Conservation (phyloP, 805 yeast species). For the Ogataea thermomethanolica region DNA sequence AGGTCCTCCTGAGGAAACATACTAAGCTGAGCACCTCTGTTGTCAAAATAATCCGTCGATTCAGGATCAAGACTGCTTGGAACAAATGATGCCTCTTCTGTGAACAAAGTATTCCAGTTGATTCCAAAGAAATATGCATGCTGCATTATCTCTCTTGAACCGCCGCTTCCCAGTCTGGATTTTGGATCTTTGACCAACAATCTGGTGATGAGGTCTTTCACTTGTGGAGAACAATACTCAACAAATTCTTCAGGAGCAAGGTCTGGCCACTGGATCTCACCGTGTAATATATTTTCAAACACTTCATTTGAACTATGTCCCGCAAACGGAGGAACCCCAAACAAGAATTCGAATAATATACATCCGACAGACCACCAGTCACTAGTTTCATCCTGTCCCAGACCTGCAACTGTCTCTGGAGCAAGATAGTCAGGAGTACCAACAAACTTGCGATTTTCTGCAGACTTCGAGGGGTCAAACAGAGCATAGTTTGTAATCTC, state of each 20-base stretch:
- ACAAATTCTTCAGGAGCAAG: slow-evolving; percentile 50
- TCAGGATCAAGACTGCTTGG: slow-evolving; percentile 80
- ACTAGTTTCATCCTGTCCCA: slow-evolving; percentile 76
- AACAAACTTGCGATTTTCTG: slow-evolving; percentile 64
- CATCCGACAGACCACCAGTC: slow-evolving; percentile 99
- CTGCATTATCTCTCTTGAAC: slow-evolving; percentile 70
- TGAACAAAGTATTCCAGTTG: slow-evolving; percentile 71
- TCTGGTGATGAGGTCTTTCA: slow-evolving; percentile 67
- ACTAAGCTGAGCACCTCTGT: slow-evolving; percentile 77
- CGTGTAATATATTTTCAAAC: slow-evolving; percentile 72
- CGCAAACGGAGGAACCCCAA: slow-evolving; percentile 95
- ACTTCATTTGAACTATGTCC: slow-evolving; percentile 75
- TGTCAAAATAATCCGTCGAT: slow-evolving; percentile 86
- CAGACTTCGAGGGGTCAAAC: slow-evolving; percentile 57
- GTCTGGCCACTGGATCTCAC: slow-evolving; percentile 82
- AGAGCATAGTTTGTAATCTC: slow-evolving; percentile 50
- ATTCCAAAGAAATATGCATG: slow-evolving; percentile 76
- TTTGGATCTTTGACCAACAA: slow-evolving; percentile 63
- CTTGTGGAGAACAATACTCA: slow-evolving; percentile 56
- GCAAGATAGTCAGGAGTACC: slow-evolving; percentile 98
- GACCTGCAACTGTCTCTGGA: slow-evolving; percentile 89
- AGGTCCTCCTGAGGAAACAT: slow-evolving; percentile 50
- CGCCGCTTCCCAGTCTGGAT: slow-evolving; percentile 71
- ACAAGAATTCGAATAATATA: slow-evolving; percentile 83
- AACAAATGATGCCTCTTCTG: slow-evolving; percentile 74